Base-by-base conservation (phyloP, 805 yeast species). In the Ogataea angusta region DNA sequence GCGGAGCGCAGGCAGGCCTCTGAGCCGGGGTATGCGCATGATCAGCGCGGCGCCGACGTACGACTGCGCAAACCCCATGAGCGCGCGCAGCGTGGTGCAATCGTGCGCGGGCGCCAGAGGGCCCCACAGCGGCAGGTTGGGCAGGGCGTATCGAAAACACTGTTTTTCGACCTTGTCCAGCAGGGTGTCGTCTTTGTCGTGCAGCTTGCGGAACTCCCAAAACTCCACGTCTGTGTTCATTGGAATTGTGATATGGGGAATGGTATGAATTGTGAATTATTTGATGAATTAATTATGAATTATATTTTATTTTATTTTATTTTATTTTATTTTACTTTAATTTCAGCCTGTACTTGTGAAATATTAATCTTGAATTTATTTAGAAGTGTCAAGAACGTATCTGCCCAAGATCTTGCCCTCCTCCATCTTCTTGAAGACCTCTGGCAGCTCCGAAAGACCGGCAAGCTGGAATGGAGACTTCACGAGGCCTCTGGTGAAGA, bases 351-450 rank as follows among this genome's bases (percentile, higher is more conserved):
- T n/a, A n/a, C n/a, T n/a, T n/a, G n/a, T n/a, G n/a, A n/a, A n/a
- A n/a, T n/a, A n/a, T n/a, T n/a, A n/a, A n/a, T n/a, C n/a, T n/a
- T n/a, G n/a, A n/a, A n/a, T 25, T 31, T 23, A 81, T 63, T 78
- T 77, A 47, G 73, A 62, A 35, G 85, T 80, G 70, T 88, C 96
- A 51, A 88, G 82, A 43, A 88, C 96, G 63, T 82, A 82, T 70
- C 96, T 80, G 57, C 96, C 96, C 55, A 82, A 76, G 59, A 88
- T 82, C 72, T 83, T 77, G 59, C 95, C 95, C 67, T 79, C 73
- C 66, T 75, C 83, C 95, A 88, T 88, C 64, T 78, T 72, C 52
- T 78, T 73, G 71, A 75, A 87, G 49, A 87, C 82, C 42, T 63
- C 64, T 51, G 85, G 78, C 55, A 85, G 72, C 57, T 79, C 79